Base-by-base conservation (phyloP, 768 basidiomycete genomes). In the Leccinum subgranulosum region DNA sequence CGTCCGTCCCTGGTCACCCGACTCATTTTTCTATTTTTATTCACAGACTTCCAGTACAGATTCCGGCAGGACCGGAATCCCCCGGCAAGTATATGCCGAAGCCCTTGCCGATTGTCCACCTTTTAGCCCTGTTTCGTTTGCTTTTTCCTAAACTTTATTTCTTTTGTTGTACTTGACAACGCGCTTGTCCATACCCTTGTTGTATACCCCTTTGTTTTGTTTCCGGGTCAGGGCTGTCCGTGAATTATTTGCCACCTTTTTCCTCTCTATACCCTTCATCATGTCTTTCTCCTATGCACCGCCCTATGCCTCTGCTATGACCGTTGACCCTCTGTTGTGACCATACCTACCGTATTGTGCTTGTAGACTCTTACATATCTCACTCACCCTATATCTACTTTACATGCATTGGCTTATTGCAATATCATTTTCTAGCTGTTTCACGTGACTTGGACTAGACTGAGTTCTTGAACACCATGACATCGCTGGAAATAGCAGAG, bases 401-500 rank as follows among this genome's bases (percentile, higher is more conserved):
- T 67, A 69, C 36, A 51, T 67, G 51, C 46, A 47, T 51, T 43
- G 52, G 48, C 49, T 33, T 54, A 25, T 39, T 65, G 56, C 48
- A 58, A 66, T 65, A 51, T 27, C 59, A 47, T 21, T 7, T n/a
- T n/a, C n/a, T n/a, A 41, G n/a, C 9, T 19, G 9, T 43, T 43
- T 43, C 41, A 43, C 41, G 41, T 43, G 41, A 43, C 41, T 43
- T 11, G 0, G n/a, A 14, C 4, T 12, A 5, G 17, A 9, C 39
- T 43, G 39, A 43, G 19, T 12, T 43, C 19, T 43, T 43, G 41
- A 43, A 19, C 23, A n/a, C 46, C 39, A 89, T 89, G 87, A 84
- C 86, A 49, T 82, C 84, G 45, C 80, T 84, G 59, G 87, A 90
- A 64, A 87, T 92, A 62, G 89, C 90, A 19, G 85, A 90, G 70